A percentile compares a stretch with the other conserved stretches of the same genome.
These are phyloP conservation scores for Chlorella sorokiniana DNA, from an alignment of 139 green algal genomes.

Conservation along the genomic window DNA sequence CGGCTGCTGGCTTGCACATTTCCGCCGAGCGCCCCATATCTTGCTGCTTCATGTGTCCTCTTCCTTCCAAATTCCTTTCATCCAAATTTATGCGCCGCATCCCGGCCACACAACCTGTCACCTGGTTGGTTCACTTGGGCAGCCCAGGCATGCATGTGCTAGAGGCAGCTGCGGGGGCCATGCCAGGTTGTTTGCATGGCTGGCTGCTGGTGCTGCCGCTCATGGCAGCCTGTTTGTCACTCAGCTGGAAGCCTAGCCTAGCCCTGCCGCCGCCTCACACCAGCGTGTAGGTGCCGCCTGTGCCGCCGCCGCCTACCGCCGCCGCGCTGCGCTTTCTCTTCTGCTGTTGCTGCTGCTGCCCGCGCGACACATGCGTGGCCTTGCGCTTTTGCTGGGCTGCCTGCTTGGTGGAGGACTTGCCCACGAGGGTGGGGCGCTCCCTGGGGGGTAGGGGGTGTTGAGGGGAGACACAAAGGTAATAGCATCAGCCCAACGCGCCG, in stretches of 20 bases:
- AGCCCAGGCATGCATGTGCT: no score
- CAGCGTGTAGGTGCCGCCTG: conserved; percentile 26
- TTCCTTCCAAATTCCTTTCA: no score
- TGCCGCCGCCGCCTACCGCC: background rate
- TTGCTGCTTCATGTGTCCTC: no score
- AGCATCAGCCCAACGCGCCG: background rate
- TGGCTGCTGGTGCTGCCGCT: background rate
- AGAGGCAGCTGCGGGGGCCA: no score
- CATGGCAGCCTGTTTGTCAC: background rate
- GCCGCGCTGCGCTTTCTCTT: background rate
- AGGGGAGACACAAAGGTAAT: background rate
- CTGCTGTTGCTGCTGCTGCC: background rate
- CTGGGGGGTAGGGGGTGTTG: background rate
- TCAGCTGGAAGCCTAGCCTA: background rate
- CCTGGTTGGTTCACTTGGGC: no score
- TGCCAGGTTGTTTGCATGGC: background rate
- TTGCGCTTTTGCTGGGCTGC: conserved; percentile 62
- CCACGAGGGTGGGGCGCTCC: conserved; percentile 55
- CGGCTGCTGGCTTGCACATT: no score
- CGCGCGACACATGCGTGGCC: conserved; percentile 10
- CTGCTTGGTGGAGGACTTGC: conserved; percentile 41
- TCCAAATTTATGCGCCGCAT: no score
- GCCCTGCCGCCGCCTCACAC: background rate
- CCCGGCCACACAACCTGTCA: background rate
- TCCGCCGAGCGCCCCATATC: no score